Conservation (phyloP, 2,329 filamentous ascomycete species). For the Bertia moriformis region DNA sequence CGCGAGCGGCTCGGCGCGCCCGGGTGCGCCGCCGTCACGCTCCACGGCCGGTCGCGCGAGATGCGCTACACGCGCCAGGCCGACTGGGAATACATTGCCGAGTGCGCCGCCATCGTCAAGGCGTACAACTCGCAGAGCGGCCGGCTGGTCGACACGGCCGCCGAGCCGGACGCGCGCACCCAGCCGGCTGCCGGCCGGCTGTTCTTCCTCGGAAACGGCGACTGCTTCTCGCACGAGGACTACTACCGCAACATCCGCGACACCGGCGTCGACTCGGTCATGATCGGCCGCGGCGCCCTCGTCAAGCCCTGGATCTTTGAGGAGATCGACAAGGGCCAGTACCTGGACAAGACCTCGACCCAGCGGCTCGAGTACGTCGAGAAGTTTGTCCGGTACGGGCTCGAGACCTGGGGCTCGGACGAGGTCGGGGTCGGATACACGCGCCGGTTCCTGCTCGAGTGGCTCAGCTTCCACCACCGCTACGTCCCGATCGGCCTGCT, state of each 20-base stretch:
- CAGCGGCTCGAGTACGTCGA: conserved; percentile 78
- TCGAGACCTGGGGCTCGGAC: conserved; percentile 91
- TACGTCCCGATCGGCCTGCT: conserved; percentile 84
- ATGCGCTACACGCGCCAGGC: conserved; percentile 83
- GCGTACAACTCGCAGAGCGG: conserved; percentile 59
- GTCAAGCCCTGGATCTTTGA: conserved; percentile 99
- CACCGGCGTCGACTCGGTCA: conserved; percentile 76
- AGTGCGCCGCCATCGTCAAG: conserved; percentile 74
- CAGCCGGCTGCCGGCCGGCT: conserved; percentile 55
- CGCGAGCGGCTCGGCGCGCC: conserved; percentile 57
- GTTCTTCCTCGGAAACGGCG: conserved; percentile 91
- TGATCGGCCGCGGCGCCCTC: conserved; percentile 89
- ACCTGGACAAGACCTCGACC: conserved; percentile 81
- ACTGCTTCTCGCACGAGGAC: conserved; percentile 84
- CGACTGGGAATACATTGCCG: conserved; percentile 87
- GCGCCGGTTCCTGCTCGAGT: conserved; percentile 82
- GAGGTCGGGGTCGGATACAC: conserved; percentile 87
- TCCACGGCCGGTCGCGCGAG: conserved; percentile 85
- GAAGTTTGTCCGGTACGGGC: conserved; percentile 76
- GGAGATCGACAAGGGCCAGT: conserved; percentile 81
- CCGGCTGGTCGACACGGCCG: conserved; percentile 57
- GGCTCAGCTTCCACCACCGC: conserved; percentile 81
- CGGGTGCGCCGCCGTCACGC: conserved; percentile 85
- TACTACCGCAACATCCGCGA: conserved; percentile 68
- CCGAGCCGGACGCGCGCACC: conserved; percentile 62